These are phyloP conservation scores for Nicotiana benthamiana DNA, from an alignment of 257 asterid genomes.

Conservation along the genomic window DNA sequence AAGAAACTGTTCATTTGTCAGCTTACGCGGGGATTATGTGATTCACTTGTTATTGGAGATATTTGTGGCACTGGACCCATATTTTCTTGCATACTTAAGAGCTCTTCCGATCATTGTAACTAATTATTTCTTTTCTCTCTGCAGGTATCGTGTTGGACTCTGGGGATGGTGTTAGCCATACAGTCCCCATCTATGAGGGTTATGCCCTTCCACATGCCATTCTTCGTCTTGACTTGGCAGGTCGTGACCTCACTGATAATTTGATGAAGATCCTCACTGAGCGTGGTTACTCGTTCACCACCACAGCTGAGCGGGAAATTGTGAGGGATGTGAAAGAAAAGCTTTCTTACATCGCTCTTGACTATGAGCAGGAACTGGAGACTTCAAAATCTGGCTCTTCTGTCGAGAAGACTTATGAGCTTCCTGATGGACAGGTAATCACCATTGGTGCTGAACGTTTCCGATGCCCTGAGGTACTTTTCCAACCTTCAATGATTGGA, in stretches of 20 bases:
- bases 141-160: neutral
- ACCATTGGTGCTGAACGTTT: neutral
- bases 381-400: neutral
- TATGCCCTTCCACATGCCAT: conserved; percentile 43
- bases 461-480: neutral
- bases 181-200: conserved; percentile 12
- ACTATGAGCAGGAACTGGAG: neutral
- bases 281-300: conserved; percentile 25
- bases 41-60: no score
- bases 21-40: no score
- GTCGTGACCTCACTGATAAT: conserved; percentile 36
- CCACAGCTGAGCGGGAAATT: neutral
- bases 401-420: neutral
- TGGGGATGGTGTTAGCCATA: neutral
- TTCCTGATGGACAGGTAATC: neutral
- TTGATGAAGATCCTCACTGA: conserved; percentile 41
- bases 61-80: no score
- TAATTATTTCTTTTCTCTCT: no score
- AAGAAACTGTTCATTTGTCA: no score
- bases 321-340: neutral
- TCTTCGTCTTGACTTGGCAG: conserved; percentile 40
- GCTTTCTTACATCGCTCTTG: neutral
- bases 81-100: no score
- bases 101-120: no score
- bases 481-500: neutral